Percentiles rank a stretch among this genome's conserved stretches.
These are phyloP conservation scores for Rhodosporidiobolus odoratus DNA, from an alignment of 768 basidiomycete species.

Conservation along the genomic window DNA sequence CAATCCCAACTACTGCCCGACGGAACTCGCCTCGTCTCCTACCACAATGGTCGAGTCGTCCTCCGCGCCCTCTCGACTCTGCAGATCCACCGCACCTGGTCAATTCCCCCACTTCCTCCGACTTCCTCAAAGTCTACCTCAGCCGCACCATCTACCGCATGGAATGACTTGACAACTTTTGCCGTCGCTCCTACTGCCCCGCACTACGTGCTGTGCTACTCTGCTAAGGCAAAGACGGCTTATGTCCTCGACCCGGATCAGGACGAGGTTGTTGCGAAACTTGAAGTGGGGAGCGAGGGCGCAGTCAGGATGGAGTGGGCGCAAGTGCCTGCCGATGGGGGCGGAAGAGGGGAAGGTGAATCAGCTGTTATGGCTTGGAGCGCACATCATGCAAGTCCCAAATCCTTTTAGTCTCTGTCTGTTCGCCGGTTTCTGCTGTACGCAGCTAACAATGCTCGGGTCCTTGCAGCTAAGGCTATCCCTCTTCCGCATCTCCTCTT, in stretches of 20 bases:
- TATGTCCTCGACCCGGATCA: constrained; percentile 22
- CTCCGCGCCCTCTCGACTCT: constrained; percentile 22
- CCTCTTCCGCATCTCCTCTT: constrained; percentile 18
- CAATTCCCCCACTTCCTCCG: not conserved
- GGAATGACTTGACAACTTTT: constrained; percentile 1
- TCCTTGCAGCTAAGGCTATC: constrained; percentile 35
- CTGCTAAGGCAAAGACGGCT: not conserved
- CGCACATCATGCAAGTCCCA: constrained; percentile 13
- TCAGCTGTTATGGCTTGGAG: constrained; percentile 18
- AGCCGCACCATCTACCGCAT: not conserved
- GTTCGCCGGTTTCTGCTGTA: fast-evolving
- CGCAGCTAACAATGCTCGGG: not conserved
- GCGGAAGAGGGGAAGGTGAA: not conserved
- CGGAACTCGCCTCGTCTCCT: constrained; percentile 2
- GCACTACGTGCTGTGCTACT: constrained; percentile 8
- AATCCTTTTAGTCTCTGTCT: not conserved
- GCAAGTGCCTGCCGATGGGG: not conserved
- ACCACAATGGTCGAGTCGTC: constrained; percentile 24
- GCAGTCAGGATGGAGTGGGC: constrained; percentile 18
- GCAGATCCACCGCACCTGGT: constrained; percentile 36
- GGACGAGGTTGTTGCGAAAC: constrained; percentile 17
- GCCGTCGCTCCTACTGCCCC: not conserved
- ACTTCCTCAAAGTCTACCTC: not conserved
- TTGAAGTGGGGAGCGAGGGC: constrained; percentile 35
- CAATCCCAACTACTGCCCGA: constrained; percentile 1